Percentiles rank a stretch among this genome's conserved stretches.
phyloP scores from a whole-genome alignment of 768 basidiomycete genomes.

The Mycena pura region DNA sequence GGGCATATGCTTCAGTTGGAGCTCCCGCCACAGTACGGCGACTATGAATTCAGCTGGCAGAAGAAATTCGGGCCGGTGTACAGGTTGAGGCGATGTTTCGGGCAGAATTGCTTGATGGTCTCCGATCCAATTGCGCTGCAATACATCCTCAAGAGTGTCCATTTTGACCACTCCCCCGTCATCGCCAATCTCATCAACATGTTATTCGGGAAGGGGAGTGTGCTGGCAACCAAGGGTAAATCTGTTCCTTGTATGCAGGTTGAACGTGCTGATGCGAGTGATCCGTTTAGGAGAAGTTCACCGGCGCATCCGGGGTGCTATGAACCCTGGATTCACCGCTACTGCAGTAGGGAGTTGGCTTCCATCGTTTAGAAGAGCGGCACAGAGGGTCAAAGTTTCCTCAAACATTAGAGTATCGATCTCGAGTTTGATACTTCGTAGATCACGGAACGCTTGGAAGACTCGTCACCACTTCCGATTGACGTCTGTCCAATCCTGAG shows the following conservation, averaged over 20 bases:
- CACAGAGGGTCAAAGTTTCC: not conserved
- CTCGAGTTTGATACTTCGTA: no score
- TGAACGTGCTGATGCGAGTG: not conserved
- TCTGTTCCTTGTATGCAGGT: not conserved
- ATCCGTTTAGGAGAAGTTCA: not conserved
- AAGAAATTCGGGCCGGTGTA: not conserved
- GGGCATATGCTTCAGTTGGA: slow-evolving; percentile 3
- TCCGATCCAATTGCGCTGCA: slow-evolving; percentile 8
- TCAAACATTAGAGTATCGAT: no score
- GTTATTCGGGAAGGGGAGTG: not conserved
- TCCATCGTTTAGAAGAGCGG: not conserved
- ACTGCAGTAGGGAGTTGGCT: not conserved
- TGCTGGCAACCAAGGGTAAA: not conserved
- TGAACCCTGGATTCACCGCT: not conserved
- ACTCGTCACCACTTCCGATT: not conserved
- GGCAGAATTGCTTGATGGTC: slow-evolving; percentile 7
- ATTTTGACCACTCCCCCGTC: not conserved
- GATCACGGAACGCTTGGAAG: not conserved
- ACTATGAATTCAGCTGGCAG: slow-evolving; percentile 10
- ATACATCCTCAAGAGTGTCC: not conserved
- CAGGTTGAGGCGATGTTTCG: not conserved
- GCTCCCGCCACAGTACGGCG: not conserved
- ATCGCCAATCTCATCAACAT: not conserved
- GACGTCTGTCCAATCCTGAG: slow-evolving; percentile 1
- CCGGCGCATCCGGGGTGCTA: not conserved